Conservation (phyloP, 208 protist genomes). For the Entamoeba moshkovskii region DNA sequence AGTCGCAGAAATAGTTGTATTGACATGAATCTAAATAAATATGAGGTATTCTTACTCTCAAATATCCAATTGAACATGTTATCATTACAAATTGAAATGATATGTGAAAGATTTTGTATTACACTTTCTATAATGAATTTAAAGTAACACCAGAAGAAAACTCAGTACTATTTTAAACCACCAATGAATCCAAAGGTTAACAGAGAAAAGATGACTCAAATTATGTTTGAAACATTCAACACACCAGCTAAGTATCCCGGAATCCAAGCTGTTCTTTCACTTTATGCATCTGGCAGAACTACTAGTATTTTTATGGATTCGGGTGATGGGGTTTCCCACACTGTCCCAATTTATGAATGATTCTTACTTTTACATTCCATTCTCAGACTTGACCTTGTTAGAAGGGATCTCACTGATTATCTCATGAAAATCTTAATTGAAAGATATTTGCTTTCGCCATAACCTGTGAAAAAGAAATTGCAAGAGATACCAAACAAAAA, state of each 20-base stretch:
- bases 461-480: conserved; percentile 53
- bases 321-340: conserved; percentile 66
- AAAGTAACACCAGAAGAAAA: conserved; percentile 85
- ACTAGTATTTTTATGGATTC: conserved; percentile 43
- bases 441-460: conserved; percentile 43
- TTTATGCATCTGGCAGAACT: conserved; percentile 33
- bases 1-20: conserved; percentile 15
- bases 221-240: too few relatives aligned
- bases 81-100: conserved; percentile 23
- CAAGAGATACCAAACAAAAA: conserved; percentile 60
- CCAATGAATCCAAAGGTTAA: conserved; percentile 69
- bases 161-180: conserved; percentile 72
- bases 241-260: conserved; percentile 30
- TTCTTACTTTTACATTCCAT: conserved; percentile 56
- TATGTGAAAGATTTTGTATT: conserved; percentile 66
- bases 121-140: conserved; percentile 93
- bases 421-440: conserved; percentile 47
- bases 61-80: conserved; percentile 35
- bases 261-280: conserved; percentile 32
- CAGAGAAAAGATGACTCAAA: too few relatives aligned
- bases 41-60: conserved; percentile 26
- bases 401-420: conserved; percentile 58
- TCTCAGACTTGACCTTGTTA: conserved; percentile 50
- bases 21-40: conserved; percentile 24
- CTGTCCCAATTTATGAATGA: conserved; percentile 72